Conservation (phyloP, 176 grass and related monocot species). For the Echinochloa phyllopogon region DNA sequence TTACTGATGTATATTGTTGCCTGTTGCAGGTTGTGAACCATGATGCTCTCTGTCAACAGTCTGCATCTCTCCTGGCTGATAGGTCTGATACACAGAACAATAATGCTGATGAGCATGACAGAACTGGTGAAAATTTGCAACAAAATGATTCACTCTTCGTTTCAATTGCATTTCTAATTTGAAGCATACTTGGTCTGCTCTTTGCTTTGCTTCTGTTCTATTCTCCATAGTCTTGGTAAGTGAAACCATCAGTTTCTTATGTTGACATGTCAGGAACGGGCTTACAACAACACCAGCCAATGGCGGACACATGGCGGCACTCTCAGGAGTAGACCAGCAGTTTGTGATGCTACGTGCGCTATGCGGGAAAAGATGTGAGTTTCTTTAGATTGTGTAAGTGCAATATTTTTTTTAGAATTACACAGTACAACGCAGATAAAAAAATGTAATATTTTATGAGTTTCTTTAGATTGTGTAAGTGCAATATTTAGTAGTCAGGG, state of each 20-base stretch:
- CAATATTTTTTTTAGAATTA: too few species aligned
- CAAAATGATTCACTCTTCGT: too few species aligned
- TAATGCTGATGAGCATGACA: constrained; percentile 78
- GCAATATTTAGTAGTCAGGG: too few species aligned
- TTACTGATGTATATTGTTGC: constrained; percentile 14
- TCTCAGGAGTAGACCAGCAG: constrained; percentile 41
- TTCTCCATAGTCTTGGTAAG: too few species aligned
- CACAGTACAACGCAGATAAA: too few species aligned
- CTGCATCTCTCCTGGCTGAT: constrained; percentile 75
- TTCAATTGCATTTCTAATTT: too few species aligned
- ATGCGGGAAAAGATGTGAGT: constrained; percentile 72
- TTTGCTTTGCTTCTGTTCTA: too few species aligned
- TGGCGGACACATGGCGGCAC: constrained; percentile 45
- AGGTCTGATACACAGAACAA: constrained; percentile 85
- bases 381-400: too few species aligned
- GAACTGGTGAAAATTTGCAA: constrained; percentile 56
- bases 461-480: too few species aligned
- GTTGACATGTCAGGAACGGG: constrained; percentile 21
- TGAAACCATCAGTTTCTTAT: too few species aligned
- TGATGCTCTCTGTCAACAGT: constrained; percentile 84
- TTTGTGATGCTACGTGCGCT: constrained; percentile 35
- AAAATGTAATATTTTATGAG: too few species aligned
- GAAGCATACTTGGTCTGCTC: too few species aligned
- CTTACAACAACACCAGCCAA: constrained; percentile 42
- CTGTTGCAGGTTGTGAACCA: constrained; percentile 80